Evolutionary conservation across 2,329 filamentous ascomycete genomes (phyloP).

Genomic region (Aspergillus quadrilineatus): DNA sequence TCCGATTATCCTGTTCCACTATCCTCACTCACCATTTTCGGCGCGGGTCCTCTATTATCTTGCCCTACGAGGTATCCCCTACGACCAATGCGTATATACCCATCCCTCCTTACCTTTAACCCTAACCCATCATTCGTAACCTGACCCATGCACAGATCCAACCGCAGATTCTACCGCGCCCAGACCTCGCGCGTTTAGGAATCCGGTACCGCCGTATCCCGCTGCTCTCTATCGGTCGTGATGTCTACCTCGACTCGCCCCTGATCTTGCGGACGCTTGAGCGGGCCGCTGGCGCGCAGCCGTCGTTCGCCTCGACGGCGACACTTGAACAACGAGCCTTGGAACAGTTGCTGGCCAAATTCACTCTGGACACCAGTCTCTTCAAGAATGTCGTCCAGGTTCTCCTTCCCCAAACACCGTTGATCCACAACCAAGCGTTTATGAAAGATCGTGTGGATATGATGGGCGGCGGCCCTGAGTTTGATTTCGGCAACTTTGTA

Average conservation of each 20-base stretch:
- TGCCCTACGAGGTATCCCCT: conserved; percentile 7
- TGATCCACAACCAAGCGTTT: conserved; percentile 3
- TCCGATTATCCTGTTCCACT: conserved; percentile 5
- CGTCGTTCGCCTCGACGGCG: neutral
- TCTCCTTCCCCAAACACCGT: conserved; percentile 3
- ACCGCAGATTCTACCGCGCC: conserved; percentile 7
- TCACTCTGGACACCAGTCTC: neutral
- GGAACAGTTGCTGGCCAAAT: neutral
- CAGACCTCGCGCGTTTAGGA: conserved; percentile 3
- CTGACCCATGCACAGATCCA: neutral
- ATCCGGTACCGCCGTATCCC: conserved; percentile 9
- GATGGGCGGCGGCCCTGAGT: neutral
- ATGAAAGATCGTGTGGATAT: conserved; percentile 8
- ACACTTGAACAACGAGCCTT: neutral
- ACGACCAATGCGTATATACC: conserved; percentile 8
- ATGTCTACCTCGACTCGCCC: conserved; percentile 9
- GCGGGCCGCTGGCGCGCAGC: neutral
- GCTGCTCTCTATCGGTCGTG: conserved; percentile 7
- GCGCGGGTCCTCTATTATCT: conserved; percentile 7
- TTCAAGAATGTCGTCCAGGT: conserved; percentile 6
- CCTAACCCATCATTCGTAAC: too few relatives aligned
- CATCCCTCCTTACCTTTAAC: neutral
- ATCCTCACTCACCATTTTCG: conserved; percentile 2
- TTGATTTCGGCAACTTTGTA: conserved; percentile 1
- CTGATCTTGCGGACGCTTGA: conserved; percentile 3